Evolutionary conservation across 208 protist genomes (phyloP), one percentile per base, ranked within the genome.

Genomic region (Trypanosoma boissoni): DNA sequence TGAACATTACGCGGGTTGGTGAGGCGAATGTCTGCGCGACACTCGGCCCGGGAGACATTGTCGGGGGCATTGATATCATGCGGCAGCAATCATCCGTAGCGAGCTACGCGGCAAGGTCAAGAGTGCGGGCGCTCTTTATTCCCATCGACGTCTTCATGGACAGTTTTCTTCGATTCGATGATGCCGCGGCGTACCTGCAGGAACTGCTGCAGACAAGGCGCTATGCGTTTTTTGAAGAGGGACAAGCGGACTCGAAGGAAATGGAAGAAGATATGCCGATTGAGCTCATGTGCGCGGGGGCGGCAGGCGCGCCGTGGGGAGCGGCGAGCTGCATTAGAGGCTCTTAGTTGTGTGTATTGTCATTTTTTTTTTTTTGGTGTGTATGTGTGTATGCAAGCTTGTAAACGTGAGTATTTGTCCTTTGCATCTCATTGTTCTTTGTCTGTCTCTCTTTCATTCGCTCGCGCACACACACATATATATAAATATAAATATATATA

Each of bases 211-310:
- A 5, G 5, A n/a, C 58, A 2, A 0, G 4, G 29, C 43, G 48
- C 3, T 57, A 51, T 53, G 18, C 49, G n/a, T 54, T 72, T 51
- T 58, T 8, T 26, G 34, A 39, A n/a, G n/a, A n/a, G n/a, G n/a
- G n/a, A n/a, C n/a, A n/a, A n/a, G n/a, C n/a, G n/a, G n/a, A n/a
- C n/a, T n/a, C n/a, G n/a, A n/a, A n/a, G n/a, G n/a, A n/a, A n/a
- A n/a, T n/a, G n/a, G n/a, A n/a, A n/a, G n/a, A n/a, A n/a, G n/a
- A n/a, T n/a, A n/a, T n/a, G n/a, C n/a, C n/a, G n/a, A n/a, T n/a
- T n/a, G n/a, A n/a, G n/a, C n/a, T n/a, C n/a, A n/a, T n/a, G n/a
- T n/a, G n/a, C n/a, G n/a, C n/a, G n/a, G n/a, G n/a, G n/a, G 8
- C 4, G 31, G 12, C 14, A 27, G 8, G 53, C n/a, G 14, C 2